Evolutionary conservation across 2,329 filamentous ascomycete species (phyloP), one percentile per base, ranked within the genome.

Genomic region (Claviceps sp.): DNA sequence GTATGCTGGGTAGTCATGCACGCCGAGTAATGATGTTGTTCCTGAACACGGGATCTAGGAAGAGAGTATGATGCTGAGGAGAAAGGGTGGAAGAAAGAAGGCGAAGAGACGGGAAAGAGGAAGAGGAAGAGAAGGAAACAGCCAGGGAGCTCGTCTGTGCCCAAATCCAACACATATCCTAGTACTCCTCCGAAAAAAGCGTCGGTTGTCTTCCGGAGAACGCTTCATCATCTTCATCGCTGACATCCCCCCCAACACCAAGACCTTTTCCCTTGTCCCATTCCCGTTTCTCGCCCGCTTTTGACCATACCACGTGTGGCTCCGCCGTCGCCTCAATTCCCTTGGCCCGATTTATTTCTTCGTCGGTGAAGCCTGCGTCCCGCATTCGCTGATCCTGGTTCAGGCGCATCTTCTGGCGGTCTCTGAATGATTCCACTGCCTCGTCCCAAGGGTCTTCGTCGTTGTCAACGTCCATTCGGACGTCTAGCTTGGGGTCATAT

Each of bases 391-490:
- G 83, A 6, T 86, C 86, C 34, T 89, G 87, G 58, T 83, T 80
- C 56, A 82, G 76, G 60, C 81, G 82, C 80, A 86, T 89, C 57
- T 82, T 83, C 58, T 87, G 80, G n/a, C 88, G 81, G 63, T 95
- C 89, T 41, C 85, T 78, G 52, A 88, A 74, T 4, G 84, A 82
- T 66, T 95, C 89, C 1, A 93, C 72, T 1, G 86, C 82, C 59
- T 87, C 80, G 45, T 87, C 85, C 89, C 89, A 95, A 54, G 87
- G 34, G 19, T 40, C 81, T 55, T 84, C 81, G 30, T 74, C 75
- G 22, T 65, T 67, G 8, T 70, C 68, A 2, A 30, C 4, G 55
- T 76, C 74, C 47, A 72, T 68, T 41, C 74, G 69, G 3, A 84
- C 66, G 59, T 87, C 80, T n/a, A 70, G 64, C 6, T 67, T 74